Percentiles rank a stretch among this genome's conserved stretches.
phyloP scores from a whole-genome alignment of 1,284 basidiomycete genomes.

The Moniliophthora roreri region DNA sequence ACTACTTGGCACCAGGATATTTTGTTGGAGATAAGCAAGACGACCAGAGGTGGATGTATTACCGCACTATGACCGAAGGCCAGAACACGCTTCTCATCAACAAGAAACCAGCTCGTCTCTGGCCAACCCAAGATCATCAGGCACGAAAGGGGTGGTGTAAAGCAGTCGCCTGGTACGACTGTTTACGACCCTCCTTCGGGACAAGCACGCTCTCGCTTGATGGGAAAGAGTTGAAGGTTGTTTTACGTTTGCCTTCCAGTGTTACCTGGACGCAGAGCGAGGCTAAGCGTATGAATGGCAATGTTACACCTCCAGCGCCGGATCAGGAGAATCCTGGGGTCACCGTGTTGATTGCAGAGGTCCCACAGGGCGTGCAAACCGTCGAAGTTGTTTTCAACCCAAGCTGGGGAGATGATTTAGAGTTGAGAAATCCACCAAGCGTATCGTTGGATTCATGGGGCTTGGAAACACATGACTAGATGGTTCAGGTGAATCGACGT shows the following conservation, averaged over 20 bases:
- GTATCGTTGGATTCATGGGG: slow-evolving; percentile 73
- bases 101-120: slow-evolving; percentile 78
- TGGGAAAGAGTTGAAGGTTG: slow-evolving; percentile 58
- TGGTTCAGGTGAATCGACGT: not conserved
- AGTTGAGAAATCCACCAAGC: slow-evolving; percentile 63
- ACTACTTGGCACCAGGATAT: slow-evolving; percentile 75
- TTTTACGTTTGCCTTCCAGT: slow-evolving; percentile 62
- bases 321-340: slow-evolving; percentile 82
- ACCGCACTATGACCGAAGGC: slow-evolving; percentile 94
- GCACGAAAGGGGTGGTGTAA: slow-evolving; percentile 59
- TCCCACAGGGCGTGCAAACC: slow-evolving; percentile 71
- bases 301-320: slow-evolving; percentile 61
- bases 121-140: slow-evolving; percentile 62
- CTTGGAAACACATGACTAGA: slow-evolving; percentile 67
- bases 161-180: slow-evolving; percentile 78
- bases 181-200: slow-evolving; percentile 35
- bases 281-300: slow-evolving; percentile 57
- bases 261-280: slow-evolving; percentile 48
- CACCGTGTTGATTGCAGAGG: slow-evolving; percentile 75
- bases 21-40: slow-evolving; percentile 70
- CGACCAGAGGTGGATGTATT: slow-evolving; percentile 83
- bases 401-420: slow-evolving; percentile 70
- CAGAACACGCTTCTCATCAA: slow-evolving; percentile 92
- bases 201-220: slow-evolving; percentile 67
- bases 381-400: slow-evolving; percentile 85